Conservation (phyloP, 176 grass and related monocot genomes). For the Rhynchospora pubera region DNA sequence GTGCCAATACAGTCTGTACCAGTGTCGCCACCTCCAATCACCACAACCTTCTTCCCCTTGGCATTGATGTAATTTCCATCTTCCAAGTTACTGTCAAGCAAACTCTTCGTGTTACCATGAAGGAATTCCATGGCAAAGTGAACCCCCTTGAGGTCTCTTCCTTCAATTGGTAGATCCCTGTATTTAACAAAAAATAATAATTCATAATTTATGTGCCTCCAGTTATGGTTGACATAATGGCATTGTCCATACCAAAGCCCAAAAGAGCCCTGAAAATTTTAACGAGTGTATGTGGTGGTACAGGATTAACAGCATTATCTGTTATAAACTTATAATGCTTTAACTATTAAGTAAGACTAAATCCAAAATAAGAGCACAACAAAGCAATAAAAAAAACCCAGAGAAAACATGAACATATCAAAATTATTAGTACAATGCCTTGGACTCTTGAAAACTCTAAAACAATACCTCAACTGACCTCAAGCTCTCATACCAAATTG, state of each 20-base stretch:
- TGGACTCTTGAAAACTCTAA: not conserved
- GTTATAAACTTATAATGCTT: not conserved
- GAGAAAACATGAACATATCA: not conserved
- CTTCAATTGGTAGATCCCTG: slow-evolving; percentile 82
- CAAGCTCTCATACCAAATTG: not conserved
- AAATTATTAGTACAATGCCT: not conserved
- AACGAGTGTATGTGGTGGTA: not conserved
- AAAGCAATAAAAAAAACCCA: not conserved
- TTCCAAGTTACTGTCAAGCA: slow-evolving; percentile 91
- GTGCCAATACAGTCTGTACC: slow-evolving; percentile 97
- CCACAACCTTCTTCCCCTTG: slow-evolving; percentile 92
- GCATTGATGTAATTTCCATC: slow-evolving; percentile 97
- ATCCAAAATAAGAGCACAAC: not conserved
- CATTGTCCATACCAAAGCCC: not conserved
- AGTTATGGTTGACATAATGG: not conserved
- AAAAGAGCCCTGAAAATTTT: not conserved
- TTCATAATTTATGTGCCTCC: not conserved
- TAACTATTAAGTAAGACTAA: not conserved
- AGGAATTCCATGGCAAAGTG: slow-evolving; percentile 99
- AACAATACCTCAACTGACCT: not conserved
- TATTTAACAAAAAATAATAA: slow-evolving; percentile 19
- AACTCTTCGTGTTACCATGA: slow-evolving; percentile 90
- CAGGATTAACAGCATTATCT: not conserved
- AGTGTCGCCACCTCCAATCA: slow-evolving; percentile 95
- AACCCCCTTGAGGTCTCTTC: slow-evolving; percentile 67